These are phyloP conservation scores for Komagataella kurtzmanii DNA, from an alignment of 805 yeast genomes.

Conservation along the genomic window DNA sequence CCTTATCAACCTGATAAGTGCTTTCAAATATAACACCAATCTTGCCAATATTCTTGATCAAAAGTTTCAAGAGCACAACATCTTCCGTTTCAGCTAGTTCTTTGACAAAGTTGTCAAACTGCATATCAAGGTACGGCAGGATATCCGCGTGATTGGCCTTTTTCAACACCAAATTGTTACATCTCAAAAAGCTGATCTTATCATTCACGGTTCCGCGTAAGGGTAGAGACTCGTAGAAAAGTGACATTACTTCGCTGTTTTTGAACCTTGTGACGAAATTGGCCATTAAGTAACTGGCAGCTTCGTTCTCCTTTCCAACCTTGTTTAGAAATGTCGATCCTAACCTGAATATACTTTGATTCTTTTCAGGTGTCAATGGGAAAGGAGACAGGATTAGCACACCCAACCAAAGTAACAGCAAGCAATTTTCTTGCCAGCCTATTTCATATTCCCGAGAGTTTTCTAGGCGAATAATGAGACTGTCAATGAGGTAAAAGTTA, in stretches of 20 bases:
- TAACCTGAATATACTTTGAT: conserved; percentile 19
- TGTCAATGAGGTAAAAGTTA: conserved; percentile 36
- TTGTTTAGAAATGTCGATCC: conserved; percentile 20
- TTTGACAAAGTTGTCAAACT: conserved; percentile 7
- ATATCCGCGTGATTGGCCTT: conserved; percentile 3
- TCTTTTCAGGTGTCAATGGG: conserved; percentile 28
- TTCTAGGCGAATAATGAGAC: conserved; percentile 16
- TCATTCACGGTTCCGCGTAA: not conserved
- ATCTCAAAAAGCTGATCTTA: not conserved
- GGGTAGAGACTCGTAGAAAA: conserved; percentile 7
- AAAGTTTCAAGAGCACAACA: not conserved
- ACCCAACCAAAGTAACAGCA: conserved; percentile 59
- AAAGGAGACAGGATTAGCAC: conserved; percentile 68
- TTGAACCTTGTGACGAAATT: conserved; percentile 41
- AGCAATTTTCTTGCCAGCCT: conserved; percentile 33
- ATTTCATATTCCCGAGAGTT: conserved; percentile 4
- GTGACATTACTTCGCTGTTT: conserved; percentile 11
- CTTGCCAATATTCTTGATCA: conserved; percentile 24
- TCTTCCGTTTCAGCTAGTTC: conserved; percentile 4
- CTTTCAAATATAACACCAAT: conserved; percentile 16
- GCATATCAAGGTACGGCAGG: conserved; percentile 2
- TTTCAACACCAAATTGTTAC: conserved; percentile 11
- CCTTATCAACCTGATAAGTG: conserved; percentile 17
- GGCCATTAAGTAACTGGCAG: conserved; percentile 37
- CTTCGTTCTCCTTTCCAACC: conserved; percentile 46